Evolutionary conservation across 1,284 basidiomycete genomes (phyloP).

Genomic region (Heterobasidion parviporum): DNA sequence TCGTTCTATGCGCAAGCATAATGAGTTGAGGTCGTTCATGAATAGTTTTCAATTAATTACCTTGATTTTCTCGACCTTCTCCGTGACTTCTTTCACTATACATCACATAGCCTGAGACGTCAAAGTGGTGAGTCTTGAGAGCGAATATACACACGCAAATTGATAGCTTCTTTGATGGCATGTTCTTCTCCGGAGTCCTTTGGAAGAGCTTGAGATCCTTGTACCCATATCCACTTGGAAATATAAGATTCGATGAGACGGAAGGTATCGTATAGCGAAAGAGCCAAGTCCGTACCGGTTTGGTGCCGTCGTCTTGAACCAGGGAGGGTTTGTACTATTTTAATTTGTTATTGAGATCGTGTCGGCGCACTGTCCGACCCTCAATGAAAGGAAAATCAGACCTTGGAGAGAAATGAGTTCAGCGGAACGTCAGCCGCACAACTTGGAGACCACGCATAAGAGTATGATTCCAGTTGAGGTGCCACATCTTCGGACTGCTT

Average conservation of each 20-base stretch:
- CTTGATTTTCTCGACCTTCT: constrained; percentile 51
- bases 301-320: constrained; percentile 66
- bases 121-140: too few relatives aligned
- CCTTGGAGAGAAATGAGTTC: constrained; percentile 41
- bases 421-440: constrained; percentile 25
- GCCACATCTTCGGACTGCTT: not conserved
- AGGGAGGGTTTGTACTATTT: constrained; percentile 61
- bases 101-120: too few relatives aligned
- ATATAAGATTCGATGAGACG: not conserved
- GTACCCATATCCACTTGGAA: constrained; percentile 62
- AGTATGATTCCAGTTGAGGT: constrained; percentile 20
- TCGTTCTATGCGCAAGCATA: constrained; percentile 38
- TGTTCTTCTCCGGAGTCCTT: constrained; percentile 17
- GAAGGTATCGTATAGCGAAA: not conserved
- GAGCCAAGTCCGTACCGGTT: constrained; percentile 40
- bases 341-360: too few relatives aligned
- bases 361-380: not conserved
- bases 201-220: constrained; percentile 18
- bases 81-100: constrained; percentile 49
- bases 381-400: constrained; percentile 13
- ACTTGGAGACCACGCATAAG: constrained; percentile 35
- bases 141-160: constrained; percentile 31
- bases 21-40: not conserved
- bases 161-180: constrained; percentile 39
- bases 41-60: constrained; percentile 19